Percentiles rank a stretch among this genome's conserved stretches.
These are phyloP conservation scores for Podospora pseudocomata DNA, from an alignment of 495 filamentous ascomycete species.

Conservation along the genomic window DNA sequence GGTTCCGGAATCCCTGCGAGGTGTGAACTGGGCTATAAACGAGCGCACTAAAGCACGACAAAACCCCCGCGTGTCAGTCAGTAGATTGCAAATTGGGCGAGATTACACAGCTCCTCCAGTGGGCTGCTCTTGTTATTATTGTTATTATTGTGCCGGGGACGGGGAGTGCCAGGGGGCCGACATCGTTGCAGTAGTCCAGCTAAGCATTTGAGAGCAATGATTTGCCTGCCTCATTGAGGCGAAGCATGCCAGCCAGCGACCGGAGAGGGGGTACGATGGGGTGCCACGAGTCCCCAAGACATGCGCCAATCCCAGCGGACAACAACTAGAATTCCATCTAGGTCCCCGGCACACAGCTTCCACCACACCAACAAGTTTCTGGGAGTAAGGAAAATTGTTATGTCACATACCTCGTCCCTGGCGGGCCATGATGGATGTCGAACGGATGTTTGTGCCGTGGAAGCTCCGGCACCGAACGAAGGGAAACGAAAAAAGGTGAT, in stretches of 20 bases:
- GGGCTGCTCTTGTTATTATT: conserved; percentile 11
- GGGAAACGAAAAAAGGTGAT: background rate
- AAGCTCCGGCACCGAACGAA: background rate
- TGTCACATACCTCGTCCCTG: conserved; percentile 47
- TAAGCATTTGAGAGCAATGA: conserved; percentile 5
- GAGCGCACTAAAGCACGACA: conserved; percentile 46
- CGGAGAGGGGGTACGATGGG: background rate
- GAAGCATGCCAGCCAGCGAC: conserved; percentile 1
- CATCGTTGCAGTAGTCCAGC: background rate
- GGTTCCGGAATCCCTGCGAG: conserved; percentile 40
- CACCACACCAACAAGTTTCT: background rate
- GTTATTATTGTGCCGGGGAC: conserved; percentile 9
- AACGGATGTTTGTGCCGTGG: background rate
- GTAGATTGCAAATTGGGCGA: conserved; percentile 19
- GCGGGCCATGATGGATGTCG: conserved; percentile 31
- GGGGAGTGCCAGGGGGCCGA: background rate
- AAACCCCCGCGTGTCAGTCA: conserved; percentile 29
- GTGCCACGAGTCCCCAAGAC: conserved; percentile 1
- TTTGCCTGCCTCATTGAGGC: conserved; percentile 3
- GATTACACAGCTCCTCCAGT: conserved; percentile 7
- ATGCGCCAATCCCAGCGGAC: background rate
- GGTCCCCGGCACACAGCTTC: background rate
- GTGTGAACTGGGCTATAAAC: conserved; percentile 57
- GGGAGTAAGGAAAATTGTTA: background rate
- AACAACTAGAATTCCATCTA: background rate